phyloP scores from a whole-genome alignment of 768 basidiomycete genomes.

The Boletus subcaerulescens region DNA sequence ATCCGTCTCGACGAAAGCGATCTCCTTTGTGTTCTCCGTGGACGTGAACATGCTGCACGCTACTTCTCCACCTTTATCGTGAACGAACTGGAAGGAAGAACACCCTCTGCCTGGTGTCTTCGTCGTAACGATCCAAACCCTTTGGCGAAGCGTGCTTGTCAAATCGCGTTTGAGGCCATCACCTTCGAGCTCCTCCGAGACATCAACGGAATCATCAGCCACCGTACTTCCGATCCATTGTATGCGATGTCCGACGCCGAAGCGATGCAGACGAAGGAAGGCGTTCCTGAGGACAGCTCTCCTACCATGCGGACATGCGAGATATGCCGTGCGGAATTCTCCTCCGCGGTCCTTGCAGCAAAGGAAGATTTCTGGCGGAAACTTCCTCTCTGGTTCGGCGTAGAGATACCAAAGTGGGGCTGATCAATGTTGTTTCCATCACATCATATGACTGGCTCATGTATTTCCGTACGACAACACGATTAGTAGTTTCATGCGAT shows the following conservation, averaged over 20 bases:
- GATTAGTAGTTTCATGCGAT: neutral
- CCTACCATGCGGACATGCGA: conserved; percentile 60
- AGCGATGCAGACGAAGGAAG: conserved; percentile 60
- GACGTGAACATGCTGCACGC: conserved; percentile 69
- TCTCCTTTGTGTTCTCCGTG: conserved; percentile 58
- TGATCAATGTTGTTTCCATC: conserved; percentile 11
- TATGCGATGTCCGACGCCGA: conserved; percentile 68
- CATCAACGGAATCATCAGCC: conserved; percentile 63
- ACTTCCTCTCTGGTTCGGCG: conserved; percentile 63
- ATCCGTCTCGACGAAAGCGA: conserved; percentile 45
- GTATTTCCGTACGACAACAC: conserved; percentile 11
- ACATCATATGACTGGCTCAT: neutral
- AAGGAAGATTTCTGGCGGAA: conserved; percentile 64
- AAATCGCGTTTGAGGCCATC: conserved; percentile 69
- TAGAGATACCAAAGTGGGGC: conserved; percentile 44
- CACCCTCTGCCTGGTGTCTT: conserved; percentile 47
- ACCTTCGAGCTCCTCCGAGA: conserved; percentile 75
- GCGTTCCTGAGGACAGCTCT: conserved; percentile 39
- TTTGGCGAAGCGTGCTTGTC: conserved; percentile 52
- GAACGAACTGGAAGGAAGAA: conserved; percentile 66
- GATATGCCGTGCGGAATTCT: conserved; percentile 60
- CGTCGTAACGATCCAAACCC: conserved; percentile 47
- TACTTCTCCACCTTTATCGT: conserved; percentile 78
- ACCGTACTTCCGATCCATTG: conserved; percentile 66
- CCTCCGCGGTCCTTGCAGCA: conserved; percentile 53